Evolutionary conservation across 495 filamentous ascomycete species (phyloP).

Genomic region (Rostrohypoxylon terebratum): DNA sequence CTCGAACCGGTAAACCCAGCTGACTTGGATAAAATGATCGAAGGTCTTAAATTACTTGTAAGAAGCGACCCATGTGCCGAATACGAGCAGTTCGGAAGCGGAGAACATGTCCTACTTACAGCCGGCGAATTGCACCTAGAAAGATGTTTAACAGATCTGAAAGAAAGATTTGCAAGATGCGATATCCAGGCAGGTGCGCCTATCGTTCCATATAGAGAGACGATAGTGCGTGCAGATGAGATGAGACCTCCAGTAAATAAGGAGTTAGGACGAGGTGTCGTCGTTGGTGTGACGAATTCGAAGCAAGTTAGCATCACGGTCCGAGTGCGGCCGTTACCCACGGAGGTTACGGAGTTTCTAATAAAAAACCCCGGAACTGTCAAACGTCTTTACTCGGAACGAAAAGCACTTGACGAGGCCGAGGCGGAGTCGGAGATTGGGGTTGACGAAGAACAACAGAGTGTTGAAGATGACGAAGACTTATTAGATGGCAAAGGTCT

Average conservation of each 20-base stretch:
- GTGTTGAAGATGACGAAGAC: constrained; percentile 60
- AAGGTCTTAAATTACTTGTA: constrained; percentile 85
- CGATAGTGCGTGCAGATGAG: constrained; percentile 84
- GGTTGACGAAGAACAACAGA: constrained; percentile 59
- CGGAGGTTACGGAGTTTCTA: constrained; percentile 85
- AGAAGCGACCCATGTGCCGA: constrained; percentile 96
- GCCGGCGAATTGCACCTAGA: constrained; percentile 96
- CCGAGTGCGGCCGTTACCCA: constrained; percentile 82
- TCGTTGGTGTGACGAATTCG: constrained; percentile 78
- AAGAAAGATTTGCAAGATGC: constrained; percentile 92
- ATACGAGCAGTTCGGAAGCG: constrained; percentile 92
- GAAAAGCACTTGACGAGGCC: constrained; percentile 58
- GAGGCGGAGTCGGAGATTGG: constrained; percentile 51
- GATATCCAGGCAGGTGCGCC: constrained; percentile 94
- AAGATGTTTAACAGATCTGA: constrained; percentile 91
- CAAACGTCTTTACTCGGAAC: constrained; percentile 80
- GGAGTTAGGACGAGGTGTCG: constrained; percentile 86
- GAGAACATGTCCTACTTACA: constrained; percentile 94
- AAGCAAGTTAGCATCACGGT: constrained; percentile 85
- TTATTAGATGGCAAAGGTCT: constrained; percentile 66
- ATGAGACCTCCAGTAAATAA: constrained; percentile 91
- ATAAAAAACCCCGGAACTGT: constrained; percentile 80
- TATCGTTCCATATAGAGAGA: constrained; percentile 96
- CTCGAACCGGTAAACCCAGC: constrained; percentile 89
- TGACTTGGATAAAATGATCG: constrained; percentile 93